phyloP scores from a whole-genome alignment of 2,329 filamentous ascomycete genomes.

The Arthrobotrys megalospora region DNA sequence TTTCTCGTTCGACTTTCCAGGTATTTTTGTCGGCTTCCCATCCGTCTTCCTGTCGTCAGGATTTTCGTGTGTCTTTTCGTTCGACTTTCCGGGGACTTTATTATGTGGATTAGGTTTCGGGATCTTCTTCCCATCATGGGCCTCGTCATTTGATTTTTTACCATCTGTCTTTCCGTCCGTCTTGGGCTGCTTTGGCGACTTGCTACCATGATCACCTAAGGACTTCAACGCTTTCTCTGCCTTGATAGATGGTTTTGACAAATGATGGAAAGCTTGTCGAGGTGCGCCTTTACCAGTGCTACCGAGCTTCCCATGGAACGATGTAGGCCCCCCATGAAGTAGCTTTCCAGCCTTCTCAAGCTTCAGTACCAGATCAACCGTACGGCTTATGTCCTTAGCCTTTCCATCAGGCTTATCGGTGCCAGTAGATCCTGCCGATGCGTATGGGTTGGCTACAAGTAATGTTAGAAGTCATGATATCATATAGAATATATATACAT shows the following conservation, averaged over 20 bases:
- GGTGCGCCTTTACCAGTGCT: not conserved
- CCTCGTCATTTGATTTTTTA: not conserved
- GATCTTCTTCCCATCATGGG: not conserved
- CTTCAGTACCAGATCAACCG: not conserved
- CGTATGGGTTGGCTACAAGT: conserved; percentile 27
- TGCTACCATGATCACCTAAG: not conserved
- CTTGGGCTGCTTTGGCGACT: not conserved
- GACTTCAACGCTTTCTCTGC: not conserved
- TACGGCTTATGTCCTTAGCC: not conserved
- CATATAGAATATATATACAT: not conserved
- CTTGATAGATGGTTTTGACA: not conserved
- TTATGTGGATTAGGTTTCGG: conserved; percentile 3
- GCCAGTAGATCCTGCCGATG: not conserved
- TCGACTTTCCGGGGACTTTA: conserved; percentile 5
- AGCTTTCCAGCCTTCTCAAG: not conserved
- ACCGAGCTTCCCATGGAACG: not conserved
- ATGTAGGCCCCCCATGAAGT: not conserved
- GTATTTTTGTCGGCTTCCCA: not conserved
- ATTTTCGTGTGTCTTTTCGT: not conserved
- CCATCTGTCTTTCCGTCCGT: not conserved
- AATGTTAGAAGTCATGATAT: not conserved
- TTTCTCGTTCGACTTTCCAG: conserved; percentile 5
- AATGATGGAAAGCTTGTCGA: not conserved
- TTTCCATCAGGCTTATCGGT: not conserved
- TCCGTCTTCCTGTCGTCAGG: not conserved